A percentile compares a stretch with the other conserved stretches of the same genome.
phyloP scores from a whole-genome alignment of 129 eudicot species.

The Lactuca saligna region DNA sequence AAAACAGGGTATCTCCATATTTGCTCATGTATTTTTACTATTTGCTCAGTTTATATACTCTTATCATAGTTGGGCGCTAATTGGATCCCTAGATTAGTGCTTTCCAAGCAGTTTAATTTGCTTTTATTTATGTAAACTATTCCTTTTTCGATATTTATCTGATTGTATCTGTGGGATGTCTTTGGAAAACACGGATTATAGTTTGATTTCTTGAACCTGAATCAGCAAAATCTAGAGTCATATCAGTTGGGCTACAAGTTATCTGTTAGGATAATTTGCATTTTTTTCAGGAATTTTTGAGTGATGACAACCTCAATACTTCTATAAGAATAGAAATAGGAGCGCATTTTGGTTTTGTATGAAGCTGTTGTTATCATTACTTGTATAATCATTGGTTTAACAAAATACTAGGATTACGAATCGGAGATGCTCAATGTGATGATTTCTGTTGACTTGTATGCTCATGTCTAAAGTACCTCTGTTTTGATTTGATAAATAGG shows the following conservation, averaged over 20 bases:
- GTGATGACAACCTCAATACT: too few relatives aligned
- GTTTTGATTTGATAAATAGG: slow-evolving; percentile 30
- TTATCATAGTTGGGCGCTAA: background rate
- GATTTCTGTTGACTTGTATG: too few relatives aligned
- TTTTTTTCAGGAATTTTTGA: too few relatives aligned
- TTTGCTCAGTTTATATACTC: background rate
- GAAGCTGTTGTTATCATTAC: too few relatives aligned
- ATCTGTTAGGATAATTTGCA: too few relatives aligned
- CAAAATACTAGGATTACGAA: too few relatives aligned
- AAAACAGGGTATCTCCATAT: slow-evolving; percentile 39
- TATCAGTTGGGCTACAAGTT: too few relatives aligned
- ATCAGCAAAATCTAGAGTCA: background rate
- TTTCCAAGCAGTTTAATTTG: background rate
- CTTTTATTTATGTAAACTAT: background rate
- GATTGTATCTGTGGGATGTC: background rate
- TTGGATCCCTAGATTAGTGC: background rate
- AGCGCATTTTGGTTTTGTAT: too few relatives aligned
- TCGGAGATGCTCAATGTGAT: too few relatives aligned
- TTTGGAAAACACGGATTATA: background rate
- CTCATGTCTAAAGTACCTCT: background rate
- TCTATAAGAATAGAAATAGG: too few relatives aligned
- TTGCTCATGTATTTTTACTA: background rate
- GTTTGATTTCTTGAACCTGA: background rate
- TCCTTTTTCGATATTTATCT: background rate
- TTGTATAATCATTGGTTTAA: too few relatives aligned